Evolutionary conservation across 768 basidiomycete genomes (phyloP), one percentile per base, ranked within the genome.

Genomic region (Mycena crocata): DNA sequence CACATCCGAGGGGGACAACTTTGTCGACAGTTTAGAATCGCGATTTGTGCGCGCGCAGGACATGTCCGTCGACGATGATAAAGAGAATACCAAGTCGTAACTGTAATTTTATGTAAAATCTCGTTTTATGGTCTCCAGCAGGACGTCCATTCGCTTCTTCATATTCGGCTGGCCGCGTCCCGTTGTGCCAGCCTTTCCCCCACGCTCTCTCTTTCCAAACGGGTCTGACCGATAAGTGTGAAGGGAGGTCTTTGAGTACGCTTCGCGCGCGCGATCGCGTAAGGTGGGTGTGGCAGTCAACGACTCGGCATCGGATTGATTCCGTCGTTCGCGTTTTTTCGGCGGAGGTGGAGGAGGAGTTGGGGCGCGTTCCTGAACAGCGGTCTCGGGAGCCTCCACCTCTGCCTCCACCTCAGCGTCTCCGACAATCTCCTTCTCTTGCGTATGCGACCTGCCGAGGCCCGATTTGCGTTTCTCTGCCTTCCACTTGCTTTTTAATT

Each of bases 101-200:
- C 55, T 57, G 42, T 61, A 60, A 63, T 58, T 37, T 64, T 52
- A 65, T 68, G 68, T 67, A 69, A 58, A 75, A 72, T 90, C 85
- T 51, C 85, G 86, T 76, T 93, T 92, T 70, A 97, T 95, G 79
- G 91, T 90, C 76, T 94, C 93, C 63, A 97, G 85, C 84, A 97
- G 84, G 31, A 87, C 90, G 67, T 89, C 88, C 94, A 97, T 96
- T 54, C 94, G 89, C 52, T 92, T 78, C 73, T 91, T 92, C 95
- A 97, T 96, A 74, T 85, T 80, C 24, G 86, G 84, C 58, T 86
- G 84, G n/a, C 82, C 84, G 64, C 80, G 77, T 44, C 83, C 80
- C 69, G 75, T 78, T 23, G 59, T 31, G 3, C 66, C 61, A 14
- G n/a, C 13, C 55, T 77, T 78, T 42, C 78, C 74, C 61, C 74